Base-by-base conservation (phyloP, 345 rosid genomes). In the Salix udensis region DNA sequence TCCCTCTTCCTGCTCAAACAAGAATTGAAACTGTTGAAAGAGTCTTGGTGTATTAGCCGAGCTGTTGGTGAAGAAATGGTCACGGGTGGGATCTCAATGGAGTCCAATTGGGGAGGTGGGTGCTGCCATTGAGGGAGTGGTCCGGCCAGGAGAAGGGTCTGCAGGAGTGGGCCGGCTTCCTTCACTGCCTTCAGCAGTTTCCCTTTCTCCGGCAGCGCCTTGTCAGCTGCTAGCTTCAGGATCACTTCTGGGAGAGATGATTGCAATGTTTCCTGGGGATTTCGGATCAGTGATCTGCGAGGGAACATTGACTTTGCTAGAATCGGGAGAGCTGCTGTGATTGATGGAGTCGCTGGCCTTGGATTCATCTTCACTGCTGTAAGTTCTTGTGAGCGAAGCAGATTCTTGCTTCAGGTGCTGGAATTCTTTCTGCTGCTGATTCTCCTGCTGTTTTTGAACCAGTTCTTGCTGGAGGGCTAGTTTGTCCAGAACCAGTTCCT, bases 51-150 rank as follows among this genome's bases (percentile, higher is more conserved):
- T 4, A 68, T 36, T 40, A 81, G 68, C 6, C 75, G 79, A 14
- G 71, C 79, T 2, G 65, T 30, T 7, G 87, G 77, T 31, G 90
- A 80, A 66, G 91, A 85, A 76, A 89, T 86, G 73, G 83, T 76
- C 44, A 90, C 88, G 0, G 91, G 94, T 24, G 96, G 93, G 30
- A 91, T 91, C 48, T 91, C 90, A 37, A 88, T 77, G 80, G 86
- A 74, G 84, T 88, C 77, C 2, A 91, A 79, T 40, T 82, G 87
- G 2, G 96, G 96, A 6, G 96, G 96, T 0, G 96, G 96, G 74
- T 88, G 89, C 67, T 88, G 91, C 96, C 96, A 91, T 58, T 84
- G 94, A 69, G 96, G 96, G 26, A 91, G 91, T 18, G 91, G 92
- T 31, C 96, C 96, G 0, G 96, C 96, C 73, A 89, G 66, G 40